Base-by-base conservation (phyloP, 2,329 filamentous ascomycete genomes). In the Chaetomium sp. region DNA sequence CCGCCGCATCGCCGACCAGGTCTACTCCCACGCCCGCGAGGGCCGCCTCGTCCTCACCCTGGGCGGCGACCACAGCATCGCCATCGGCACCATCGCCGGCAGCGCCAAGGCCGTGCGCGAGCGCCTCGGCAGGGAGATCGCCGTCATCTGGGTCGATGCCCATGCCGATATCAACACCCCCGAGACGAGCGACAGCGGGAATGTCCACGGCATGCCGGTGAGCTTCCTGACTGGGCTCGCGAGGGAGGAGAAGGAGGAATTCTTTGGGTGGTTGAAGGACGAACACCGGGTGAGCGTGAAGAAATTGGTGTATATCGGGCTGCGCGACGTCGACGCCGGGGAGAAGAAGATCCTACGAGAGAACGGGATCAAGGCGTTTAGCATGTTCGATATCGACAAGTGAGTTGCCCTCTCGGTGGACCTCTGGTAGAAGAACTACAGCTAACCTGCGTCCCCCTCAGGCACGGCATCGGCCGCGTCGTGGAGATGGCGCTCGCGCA, bases 401-500 rank as follows among this genome's bases (percentile, higher is more conserved):
- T 92, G 81, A 72, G 84, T 75, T 16, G 35, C 38, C 27, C 6
- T 16, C 25, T 47, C 21, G 8, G 42, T 16, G 21, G 29, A 16
- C 42, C 7, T 6, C 12, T 33, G 27, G 27, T 29, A 6, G 27
- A 3, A 6, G 27, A 6, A 3, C 27, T 29, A 19, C 27, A 5
- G 23, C 49, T 51, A 10, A 47, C 45, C 7, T 47, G 3, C 16
- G n/a, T 42, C 5, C 5, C 4, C 4, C 38, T 12, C n/a, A 23
- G 92, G 61, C 85, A 98, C 75, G 95, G 95, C 55, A 99, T 99
- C 73, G 95, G 95, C 62, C 90, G 90, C 70, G 92, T 99, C 69
- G 93, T 99, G 81, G 95, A 98, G 74, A 96, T 97, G 94, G 94
- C 94, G n/a, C 84, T 99, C 60, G 94, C 90, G 35, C 93, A 97